Conservation (phyloP, 1,139 yeast species). For the Diutina siamensis region DNA sequence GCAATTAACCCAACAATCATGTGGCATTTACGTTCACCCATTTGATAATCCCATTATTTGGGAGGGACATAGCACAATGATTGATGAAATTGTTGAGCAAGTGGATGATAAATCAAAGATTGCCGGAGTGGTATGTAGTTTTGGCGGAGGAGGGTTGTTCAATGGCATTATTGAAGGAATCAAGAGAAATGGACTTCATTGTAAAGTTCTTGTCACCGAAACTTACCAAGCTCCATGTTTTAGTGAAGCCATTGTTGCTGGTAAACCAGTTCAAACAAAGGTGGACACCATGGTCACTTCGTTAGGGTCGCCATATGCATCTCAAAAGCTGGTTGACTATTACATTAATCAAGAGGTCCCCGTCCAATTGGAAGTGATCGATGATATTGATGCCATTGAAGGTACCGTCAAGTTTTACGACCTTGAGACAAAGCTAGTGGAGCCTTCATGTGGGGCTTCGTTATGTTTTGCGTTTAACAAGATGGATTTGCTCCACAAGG, state of each 20-base stretch:
- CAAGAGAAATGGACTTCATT: slow-evolving; percentile 20
- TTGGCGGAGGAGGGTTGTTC: slow-evolving; percentile 70
- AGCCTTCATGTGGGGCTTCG: slow-evolving; percentile 74
- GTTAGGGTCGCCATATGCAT: slow-evolving; percentile 46
- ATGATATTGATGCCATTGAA: slow-evolving; percentile 42
- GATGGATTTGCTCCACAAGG: slow-evolving; percentile 6
- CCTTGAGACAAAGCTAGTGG: slow-evolving; percentile 40
- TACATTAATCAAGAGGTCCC: slow-evolving; percentile 19
- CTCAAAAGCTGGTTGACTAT: slow-evolving; percentile 24
- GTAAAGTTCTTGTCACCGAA: slow-evolving; percentile 38
- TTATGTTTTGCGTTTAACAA: slow-evolving; percentile 12
- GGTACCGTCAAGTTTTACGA: slow-evolving; percentile 41
- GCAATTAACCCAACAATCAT: slow-evolving; percentile 15
- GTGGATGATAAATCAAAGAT: slow-evolving; percentile 16
- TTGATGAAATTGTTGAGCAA: slow-evolving; percentile 38
- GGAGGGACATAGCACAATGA: slow-evolving; percentile 55
- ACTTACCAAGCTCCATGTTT: slow-evolving; percentile 52
- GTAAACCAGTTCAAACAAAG: slow-evolving; percentile 32
- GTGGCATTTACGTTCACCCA: slow-evolving; percentile 58
- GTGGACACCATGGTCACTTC: slow-evolving; percentile 50
- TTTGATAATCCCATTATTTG: slow-evolving; percentile 53
- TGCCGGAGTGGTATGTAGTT: slow-evolving; percentile 53
- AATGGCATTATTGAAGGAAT: slow-evolving; percentile 52
- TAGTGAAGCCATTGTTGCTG: slow-evolving; percentile 33
- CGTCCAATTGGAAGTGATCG: slow-evolving; percentile 35